These are phyloP conservation scores for Colletotrichum graminicola DNA, from an alignment of 2,329 filamentous ascomycete genomes.

Conservation along the genomic window DNA sequence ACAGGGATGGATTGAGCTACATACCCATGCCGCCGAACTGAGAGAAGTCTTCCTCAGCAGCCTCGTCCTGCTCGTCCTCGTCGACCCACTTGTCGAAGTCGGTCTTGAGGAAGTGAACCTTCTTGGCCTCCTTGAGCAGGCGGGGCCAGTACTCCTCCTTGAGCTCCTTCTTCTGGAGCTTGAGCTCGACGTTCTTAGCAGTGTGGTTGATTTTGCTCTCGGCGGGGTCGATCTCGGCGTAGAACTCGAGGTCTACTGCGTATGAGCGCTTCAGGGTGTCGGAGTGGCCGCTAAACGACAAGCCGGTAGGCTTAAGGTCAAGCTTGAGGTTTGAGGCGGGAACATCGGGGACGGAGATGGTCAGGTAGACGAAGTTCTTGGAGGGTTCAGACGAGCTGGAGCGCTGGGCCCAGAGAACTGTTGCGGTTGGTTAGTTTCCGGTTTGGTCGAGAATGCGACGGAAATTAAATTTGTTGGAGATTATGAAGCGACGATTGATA, in stretches of 20 bases:
- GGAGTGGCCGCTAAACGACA: constrained; percentile 87
- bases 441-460: not conserved
- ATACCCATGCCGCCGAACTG: constrained; percentile 75
- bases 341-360: constrained; percentile 89
- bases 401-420: constrained; percentile 98
- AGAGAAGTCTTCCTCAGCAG: constrained; percentile 82
- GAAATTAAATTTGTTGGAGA: not conserved
- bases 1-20: constrained; percentile 47
- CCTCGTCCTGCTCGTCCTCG: constrained; percentile 97
- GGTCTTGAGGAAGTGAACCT: constrained; percentile 96
- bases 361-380: constrained; percentile 96
- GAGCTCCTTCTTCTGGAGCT: constrained; percentile 96
- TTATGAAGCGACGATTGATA: constrained; percentile 16
- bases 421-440: constrained; percentile 24
- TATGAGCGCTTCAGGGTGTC: constrained; percentile 88
- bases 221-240: constrained; percentile 86
- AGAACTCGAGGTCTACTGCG: constrained; percentile 88
- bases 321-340: constrained; percentile 81
- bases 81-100: constrained; percentile 99
- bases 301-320: constrained; percentile 80
- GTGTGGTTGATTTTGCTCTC: constrained; percentile 91
- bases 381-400: constrained; percentile 82
- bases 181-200: constrained; percentile 86
- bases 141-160: constrained; percentile 96
- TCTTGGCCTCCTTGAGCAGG: constrained; percentile 89